A percentile compares a stretch with the other conserved stretches of the same genome.
phyloP scores from a whole-genome alignment of 1,284 basidiomycete genomes.

The Microbotryum scabiosae region DNA sequence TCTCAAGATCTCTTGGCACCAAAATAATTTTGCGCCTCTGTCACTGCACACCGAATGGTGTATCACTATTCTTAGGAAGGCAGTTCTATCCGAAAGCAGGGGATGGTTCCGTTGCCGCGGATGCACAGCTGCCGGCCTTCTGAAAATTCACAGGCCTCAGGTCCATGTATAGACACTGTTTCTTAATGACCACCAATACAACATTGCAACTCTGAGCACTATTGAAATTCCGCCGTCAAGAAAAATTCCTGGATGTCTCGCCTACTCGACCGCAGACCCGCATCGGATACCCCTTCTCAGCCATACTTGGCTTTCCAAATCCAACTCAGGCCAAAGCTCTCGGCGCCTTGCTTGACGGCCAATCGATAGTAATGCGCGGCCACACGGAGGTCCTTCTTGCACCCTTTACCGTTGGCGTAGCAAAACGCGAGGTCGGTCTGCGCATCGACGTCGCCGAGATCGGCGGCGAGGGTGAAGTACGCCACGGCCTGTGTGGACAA shows the following conservation, averaged over 20 bases:
- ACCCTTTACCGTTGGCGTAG: constrained; percentile 73
- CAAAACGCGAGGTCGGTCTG: constrained; percentile 74
- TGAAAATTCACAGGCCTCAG: no score
- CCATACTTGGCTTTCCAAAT: constrained; percentile 57
- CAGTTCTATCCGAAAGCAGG: no score
- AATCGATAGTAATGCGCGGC: constrained; percentile 76
- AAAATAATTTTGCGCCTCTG: no score
- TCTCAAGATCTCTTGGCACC: no score
- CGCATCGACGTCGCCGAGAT: constrained; percentile 74
- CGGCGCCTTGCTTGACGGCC: constrained; percentile 68
- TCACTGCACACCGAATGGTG: no score
- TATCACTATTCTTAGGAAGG: no score
- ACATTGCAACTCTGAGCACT: no score
- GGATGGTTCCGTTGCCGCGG: background rate
- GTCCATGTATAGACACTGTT: no score
- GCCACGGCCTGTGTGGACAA: constrained; percentile 14
- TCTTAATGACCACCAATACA: no score
- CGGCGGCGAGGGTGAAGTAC: constrained; percentile 74
- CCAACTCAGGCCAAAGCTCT: constrained; percentile 73
- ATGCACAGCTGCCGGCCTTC: no score
- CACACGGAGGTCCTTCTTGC: constrained; percentile 77
- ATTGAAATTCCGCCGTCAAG: no score
- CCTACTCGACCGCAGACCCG: background rate
- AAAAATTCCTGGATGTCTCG: no score
- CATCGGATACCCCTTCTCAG: background rate